Conservation (phyloP, 1,284 basidiomycete species). For the Sporisorium scitamineum region DNA sequence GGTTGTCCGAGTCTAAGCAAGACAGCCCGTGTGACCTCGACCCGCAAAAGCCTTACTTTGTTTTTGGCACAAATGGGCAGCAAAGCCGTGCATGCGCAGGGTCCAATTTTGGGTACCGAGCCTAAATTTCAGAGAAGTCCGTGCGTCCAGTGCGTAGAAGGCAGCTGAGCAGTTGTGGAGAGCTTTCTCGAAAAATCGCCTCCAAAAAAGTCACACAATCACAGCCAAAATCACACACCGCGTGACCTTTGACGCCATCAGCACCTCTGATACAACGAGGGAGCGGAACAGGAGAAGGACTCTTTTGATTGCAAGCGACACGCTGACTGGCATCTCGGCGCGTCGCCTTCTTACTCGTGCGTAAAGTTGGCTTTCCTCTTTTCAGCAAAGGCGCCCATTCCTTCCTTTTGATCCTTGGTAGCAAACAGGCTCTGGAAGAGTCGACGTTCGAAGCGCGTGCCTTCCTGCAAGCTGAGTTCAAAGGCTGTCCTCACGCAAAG, state of each 20-base stretch:
- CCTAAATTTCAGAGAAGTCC: constrained; percentile 1
- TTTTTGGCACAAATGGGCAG: constrained; percentile 23
- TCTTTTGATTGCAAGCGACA: neutral
- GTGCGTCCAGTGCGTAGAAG: neutral
- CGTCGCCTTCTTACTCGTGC: constrained; percentile 50
- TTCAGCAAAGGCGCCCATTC: constrained; percentile 97
- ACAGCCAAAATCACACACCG: constrained; percentile 6
- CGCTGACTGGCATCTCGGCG: neutral
- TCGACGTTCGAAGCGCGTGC: constrained; percentile 86
- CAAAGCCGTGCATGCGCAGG: constrained; percentile 15
- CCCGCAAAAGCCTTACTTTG: neutral
- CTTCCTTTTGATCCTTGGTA: constrained; percentile 97
- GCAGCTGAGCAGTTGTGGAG: constrained; percentile 3
- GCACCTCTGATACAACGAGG: neutral
- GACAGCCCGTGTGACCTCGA: constrained; percentile 20
- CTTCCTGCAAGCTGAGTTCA: constrained; percentile 84
- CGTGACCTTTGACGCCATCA: constrained; percentile 24
- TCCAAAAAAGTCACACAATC: constrained; percentile 4
- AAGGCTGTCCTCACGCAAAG: constrained; percentile 71
- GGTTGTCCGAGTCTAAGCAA: neutral
- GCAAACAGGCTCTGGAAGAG: constrained; percentile 94
- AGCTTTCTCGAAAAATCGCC: constrained; percentile 25
- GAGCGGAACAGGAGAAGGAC: neutral
- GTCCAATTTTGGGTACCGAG: constrained; percentile 13
- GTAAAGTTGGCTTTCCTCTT: constrained; percentile 78